Conservation (phyloP, 352 stramenopile genomes). For the Elongisporangium undulatum region DNA sequence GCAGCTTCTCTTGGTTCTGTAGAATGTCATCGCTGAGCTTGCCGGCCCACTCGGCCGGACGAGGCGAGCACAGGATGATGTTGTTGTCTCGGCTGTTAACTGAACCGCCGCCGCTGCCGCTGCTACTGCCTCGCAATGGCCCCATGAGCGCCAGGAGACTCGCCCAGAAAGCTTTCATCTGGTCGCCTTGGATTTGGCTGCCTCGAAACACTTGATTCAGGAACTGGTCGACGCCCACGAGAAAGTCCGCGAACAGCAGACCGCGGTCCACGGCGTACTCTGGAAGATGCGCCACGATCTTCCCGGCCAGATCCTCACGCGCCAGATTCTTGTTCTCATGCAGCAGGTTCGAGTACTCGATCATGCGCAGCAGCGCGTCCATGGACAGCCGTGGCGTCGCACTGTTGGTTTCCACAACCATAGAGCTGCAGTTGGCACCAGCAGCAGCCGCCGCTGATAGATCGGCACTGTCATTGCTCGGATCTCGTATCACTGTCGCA, state of each 20-base stretch:
- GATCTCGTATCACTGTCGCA: slow-evolving; percentile 9
- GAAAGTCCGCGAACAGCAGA: slow-evolving; percentile 54
- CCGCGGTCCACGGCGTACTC: slow-evolving; percentile 40
- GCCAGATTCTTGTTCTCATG: slow-evolving; percentile 29
- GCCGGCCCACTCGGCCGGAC: slow-evolving; percentile 35
- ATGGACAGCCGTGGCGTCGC: slow-evolving; percentile 26
- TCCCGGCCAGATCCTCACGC: slow-evolving; percentile 20
- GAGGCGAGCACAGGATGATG: slow-evolving; percentile 1
- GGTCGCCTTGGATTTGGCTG: slow-evolving; percentile 24
- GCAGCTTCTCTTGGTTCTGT: slow-evolving; percentile 76
- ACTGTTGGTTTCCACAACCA: neutral
- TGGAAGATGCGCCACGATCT: slow-evolving; percentile 26
- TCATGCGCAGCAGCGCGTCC: slow-evolving; percentile 36
- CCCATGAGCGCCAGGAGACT: slow-evolving; percentile 32
- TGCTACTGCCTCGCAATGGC: slow-evolving; percentile 6
- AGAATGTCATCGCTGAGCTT: slow-evolving; percentile 75
- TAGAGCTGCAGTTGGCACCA: neutral
- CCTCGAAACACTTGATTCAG: slow-evolving; percentile 27
- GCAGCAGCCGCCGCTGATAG: neutral
- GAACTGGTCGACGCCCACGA: slow-evolving; percentile 38
- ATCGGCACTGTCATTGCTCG: neutral
- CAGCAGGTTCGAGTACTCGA: slow-evolving; percentile 35
- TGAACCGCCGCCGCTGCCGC: neutral
- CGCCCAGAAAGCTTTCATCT: slow-evolving; percentile 50
- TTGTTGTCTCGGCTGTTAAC: slow-evolving; percentile 2